A percentile compares a stretch with the other conserved stretches of the same genome.
Conservation (phyloP, 2,329 filamentous ascomycete species). For the Pestalotiopsis sp. region DNA sequence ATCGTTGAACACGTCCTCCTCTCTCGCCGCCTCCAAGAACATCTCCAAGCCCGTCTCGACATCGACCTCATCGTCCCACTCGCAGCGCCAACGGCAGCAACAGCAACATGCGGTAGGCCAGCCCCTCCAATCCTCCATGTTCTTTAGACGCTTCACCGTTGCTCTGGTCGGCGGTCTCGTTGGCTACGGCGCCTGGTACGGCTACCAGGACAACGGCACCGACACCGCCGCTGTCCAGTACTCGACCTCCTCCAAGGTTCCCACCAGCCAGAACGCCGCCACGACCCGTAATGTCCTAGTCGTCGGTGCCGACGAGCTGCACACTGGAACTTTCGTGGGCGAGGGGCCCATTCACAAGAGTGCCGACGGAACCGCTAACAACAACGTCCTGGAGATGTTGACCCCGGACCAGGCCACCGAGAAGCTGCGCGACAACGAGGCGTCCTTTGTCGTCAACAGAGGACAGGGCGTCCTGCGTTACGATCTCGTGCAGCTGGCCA, state of each 20-base stretch:
- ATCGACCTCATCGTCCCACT: constrained; percentile 27
- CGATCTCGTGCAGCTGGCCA: constrained; percentile 90
- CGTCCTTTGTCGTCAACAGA: constrained; percentile 87
- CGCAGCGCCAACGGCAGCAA: constrained; percentile 31
- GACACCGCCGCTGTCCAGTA: constrained; percentile 38
- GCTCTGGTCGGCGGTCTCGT: constrained; percentile 72
- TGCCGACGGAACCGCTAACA: constrained; percentile 77
- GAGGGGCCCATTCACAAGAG: constrained; percentile 88
- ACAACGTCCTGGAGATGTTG: constrained; percentile 90
- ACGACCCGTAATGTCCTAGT: constrained; percentile 74
- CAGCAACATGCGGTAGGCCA: constrained; percentile 41
- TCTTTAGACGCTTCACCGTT: constrained; percentile 68
- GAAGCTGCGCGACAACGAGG: constrained; percentile 85
- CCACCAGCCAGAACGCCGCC: constrained; percentile 37
- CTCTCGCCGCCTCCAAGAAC: constrained; percentile 41
- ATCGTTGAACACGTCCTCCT: constrained; percentile 32
- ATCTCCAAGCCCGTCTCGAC: constrained; percentile 11
- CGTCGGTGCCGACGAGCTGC: constrained; percentile 87
- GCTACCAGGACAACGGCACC: constrained; percentile 55
- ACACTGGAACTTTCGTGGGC: constrained; percentile 82
- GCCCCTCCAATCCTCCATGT: constrained; percentile 72
- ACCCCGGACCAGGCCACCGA: constrained; percentile 91
- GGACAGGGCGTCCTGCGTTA: constrained; percentile 93
- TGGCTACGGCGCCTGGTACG: constrained; percentile 78
- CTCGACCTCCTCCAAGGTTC: constrained; percentile 40